Evolutionary conservation across 2,329 filamentous ascomycete genomes (phyloP), one percentile per base, ranked within the genome.

Genomic region (Stenocarpella maydis): DNA sequence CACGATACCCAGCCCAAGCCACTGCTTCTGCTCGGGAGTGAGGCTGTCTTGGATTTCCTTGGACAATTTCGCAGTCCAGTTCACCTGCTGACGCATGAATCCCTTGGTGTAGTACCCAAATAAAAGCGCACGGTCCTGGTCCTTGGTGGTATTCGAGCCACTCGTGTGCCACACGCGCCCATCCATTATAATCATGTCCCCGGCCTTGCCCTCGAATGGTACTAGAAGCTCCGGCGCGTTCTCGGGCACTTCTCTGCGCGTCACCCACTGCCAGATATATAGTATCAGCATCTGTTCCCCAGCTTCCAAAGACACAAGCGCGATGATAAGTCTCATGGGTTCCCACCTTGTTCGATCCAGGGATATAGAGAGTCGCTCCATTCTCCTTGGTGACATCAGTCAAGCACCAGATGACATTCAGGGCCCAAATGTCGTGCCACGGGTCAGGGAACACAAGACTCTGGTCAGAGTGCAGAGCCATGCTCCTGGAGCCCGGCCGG

Each of bases 401-500:
- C 8, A 80, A 71, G 41, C 76, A 77, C 78, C 78, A 80, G 19
- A 79, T 76, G 17, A 77, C 73, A 64, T 73, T 74, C 50, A 74
- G 14, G 4, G 69, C 73, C 66, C 67, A 72, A 3, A 71, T 55
- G 21, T 69, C 71, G 8, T 72, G 66, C 78, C 78, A 80, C 8
- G 77, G 78, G n/a, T 76, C 77, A 28, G 77, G 76, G 43, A 77
- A 75, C 0, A 76, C 73, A 69, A 80, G 53, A 54, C 74, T 77
- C 69, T 77, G 75, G 65, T 80, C 78, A 10, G 76, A 78, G 71
- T 79, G 78, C 34, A 80, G 71, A 1, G 73, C 75, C 78, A 78
- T 78, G 14, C 72, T 74, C 67, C 72, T 53, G 17, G 75, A 73
- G 0, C 78, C 78, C 0, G 78, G 78, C 0, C 77, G 74, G 14